Evolutionary conservation across 2,329 filamentous ascomycete species (phyloP).

Genomic region (Fusarium nygamai): DNA sequence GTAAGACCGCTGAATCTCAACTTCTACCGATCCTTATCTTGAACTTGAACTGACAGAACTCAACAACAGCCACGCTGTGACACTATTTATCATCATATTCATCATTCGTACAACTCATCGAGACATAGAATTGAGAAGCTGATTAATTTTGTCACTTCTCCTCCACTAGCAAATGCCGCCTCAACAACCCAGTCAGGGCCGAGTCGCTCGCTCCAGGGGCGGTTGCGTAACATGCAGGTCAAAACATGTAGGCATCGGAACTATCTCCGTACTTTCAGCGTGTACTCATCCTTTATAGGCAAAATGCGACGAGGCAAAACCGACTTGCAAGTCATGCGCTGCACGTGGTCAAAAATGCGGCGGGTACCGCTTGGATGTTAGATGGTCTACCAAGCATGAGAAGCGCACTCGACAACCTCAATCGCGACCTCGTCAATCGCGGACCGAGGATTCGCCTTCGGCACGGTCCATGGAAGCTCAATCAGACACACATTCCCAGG

Average conservation of each 20-base stretch:
- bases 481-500: neutral
- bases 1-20: neutral
- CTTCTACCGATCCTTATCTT: neutral
- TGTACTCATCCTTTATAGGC: neutral
- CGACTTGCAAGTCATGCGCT: neutral
- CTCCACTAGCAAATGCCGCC: neutral
- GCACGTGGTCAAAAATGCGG: neutral
- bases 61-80: neutral
- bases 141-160: accelerated
- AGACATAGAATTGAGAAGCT: accelerated
- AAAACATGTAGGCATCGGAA: neutral
- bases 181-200: neutral
- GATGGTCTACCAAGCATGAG: neutral
- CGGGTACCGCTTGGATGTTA: neutral
- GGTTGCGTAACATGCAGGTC: neutral
- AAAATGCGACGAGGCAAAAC: neutral
- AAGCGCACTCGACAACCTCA: neutral
- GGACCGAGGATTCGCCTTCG: neutral
- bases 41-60: neutral
- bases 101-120: accelerated
- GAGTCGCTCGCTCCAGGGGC: neutral
- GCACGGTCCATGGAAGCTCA: neutral
- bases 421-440: neutral
- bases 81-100: neutral
- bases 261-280: neutral